These are phyloP conservation scores for Graphilbum fragrans DNA, from an alignment of 2,329 filamentous ascomycete species.

Conservation along the genomic window DNA sequence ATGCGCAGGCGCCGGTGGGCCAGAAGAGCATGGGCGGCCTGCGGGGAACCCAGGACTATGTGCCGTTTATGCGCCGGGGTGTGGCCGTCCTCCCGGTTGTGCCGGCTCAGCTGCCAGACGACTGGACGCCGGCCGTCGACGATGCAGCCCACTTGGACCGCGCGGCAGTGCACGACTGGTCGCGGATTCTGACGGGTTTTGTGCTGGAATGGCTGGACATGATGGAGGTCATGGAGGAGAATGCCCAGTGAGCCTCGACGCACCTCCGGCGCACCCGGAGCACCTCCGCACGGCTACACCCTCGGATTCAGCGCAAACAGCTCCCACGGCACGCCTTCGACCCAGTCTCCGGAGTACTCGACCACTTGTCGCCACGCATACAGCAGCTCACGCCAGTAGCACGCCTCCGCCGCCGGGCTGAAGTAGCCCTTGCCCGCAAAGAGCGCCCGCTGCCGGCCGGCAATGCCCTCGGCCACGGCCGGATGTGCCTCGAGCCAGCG, in stretches of 20 bases:
- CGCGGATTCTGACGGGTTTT: conserved; percentile 60
- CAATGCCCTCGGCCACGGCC: conserved; percentile 26
- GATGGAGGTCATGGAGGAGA: conserved; percentile 23
- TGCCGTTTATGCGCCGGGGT: conserved; percentile 64
- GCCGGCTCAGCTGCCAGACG: conserved; percentile 43
- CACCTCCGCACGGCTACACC: neutral
- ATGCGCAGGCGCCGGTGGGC: conserved; percentile 37
- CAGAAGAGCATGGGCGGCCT: conserved; percentile 13
- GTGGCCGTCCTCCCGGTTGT: conserved; percentile 70
- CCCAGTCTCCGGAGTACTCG: conserved; percentile 15
- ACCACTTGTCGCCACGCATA: conserved; percentile 28
- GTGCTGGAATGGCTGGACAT: conserved; percentile 71
- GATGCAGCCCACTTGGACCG: conserved; percentile 63
- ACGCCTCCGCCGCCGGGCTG: conserved; percentile 30
- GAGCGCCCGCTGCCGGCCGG: conserved; percentile 25
- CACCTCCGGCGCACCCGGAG: no score
- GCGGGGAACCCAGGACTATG: conserved; percentile 59
- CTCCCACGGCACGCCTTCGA: conserved; percentile 8
- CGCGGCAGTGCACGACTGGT: conserved; percentile 65
- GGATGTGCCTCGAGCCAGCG: conserved; percentile 27
- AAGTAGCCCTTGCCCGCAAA: conserved; percentile 26
- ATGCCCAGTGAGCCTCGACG: no score
- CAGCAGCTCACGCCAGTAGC: conserved; percentile 34
- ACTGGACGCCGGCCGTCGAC: conserved; percentile 54
- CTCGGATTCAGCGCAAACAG: neutral